Evolutionary conservation across 106 monocot genomes (phyloP).

Genomic region (Allium fistulosum): DNA sequence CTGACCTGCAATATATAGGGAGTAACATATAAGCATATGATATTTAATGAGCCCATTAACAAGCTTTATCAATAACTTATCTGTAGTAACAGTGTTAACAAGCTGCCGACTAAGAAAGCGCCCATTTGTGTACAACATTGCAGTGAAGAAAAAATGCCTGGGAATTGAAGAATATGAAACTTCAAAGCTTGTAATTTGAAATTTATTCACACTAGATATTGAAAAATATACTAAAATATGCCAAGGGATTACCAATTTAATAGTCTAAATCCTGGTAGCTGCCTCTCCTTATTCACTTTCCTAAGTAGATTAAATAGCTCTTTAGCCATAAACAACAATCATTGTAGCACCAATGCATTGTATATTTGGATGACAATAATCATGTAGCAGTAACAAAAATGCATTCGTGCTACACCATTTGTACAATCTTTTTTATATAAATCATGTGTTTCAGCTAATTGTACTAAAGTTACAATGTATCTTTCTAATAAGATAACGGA

Average conservation of each 20-base stretch:
- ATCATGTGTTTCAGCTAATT: too few species aligned
- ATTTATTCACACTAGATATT: neutral
- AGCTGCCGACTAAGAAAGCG: slow-evolving; percentile 90
- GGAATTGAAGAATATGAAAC: slow-evolving; percentile 8
- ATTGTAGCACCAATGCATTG: slow-evolving; percentile 43
- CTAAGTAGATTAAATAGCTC: slow-evolving; percentile 94
- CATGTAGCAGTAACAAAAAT: too few species aligned
- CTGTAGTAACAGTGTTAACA: slow-evolving; percentile 86
- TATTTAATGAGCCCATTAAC: slow-evolving; percentile 89
- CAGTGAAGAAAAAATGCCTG: slow-evolving; percentile 68
- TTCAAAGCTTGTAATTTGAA: neutral
- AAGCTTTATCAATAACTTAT: slow-evolving; percentile 79
- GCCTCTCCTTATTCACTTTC: slow-evolving; percentile 74
- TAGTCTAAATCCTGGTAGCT: slow-evolving; percentile 85
- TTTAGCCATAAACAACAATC: slow-evolving; percentile 90
- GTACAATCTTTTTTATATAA: too few species aligned
- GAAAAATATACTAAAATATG: slow-evolving; percentile 1
- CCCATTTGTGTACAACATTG: slow-evolving; percentile 85
- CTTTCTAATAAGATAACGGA: too few species aligned
- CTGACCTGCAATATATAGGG: slow-evolving; percentile 78
- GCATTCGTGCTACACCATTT: too few species aligned
- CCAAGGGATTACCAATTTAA: slow-evolving; percentile 68
- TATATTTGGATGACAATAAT: too few species aligned
- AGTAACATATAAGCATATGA: slow-evolving; percentile 98
- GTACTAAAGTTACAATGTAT: too few species aligned